Evolutionary conservation across 441 rosid species (phyloP).

Genomic region (Cnidoscolus chayamansa): DNA sequence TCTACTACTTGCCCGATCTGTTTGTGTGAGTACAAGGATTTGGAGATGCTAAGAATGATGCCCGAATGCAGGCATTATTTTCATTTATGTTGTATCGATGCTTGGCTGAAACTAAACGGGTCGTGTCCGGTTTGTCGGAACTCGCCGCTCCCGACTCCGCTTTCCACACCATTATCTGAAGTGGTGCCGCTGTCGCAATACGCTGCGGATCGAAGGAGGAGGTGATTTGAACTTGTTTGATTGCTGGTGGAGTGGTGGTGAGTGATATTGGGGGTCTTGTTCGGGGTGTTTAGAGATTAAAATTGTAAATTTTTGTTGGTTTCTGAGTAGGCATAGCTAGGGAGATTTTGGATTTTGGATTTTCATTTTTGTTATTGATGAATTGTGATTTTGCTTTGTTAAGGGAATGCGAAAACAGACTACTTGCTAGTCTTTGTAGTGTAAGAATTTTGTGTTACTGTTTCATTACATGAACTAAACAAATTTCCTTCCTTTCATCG

Average conservation of each 20-base stretch:
- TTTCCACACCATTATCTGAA: conserved; percentile 88
- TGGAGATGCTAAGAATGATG: conserved; percentile 97
- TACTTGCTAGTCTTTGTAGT: conserved; percentile 8
- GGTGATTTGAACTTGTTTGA: conserved; percentile 29
- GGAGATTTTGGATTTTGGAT: conserved; percentile 12
- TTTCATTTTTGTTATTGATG: not conserved
- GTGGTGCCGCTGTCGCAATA: conserved; percentile 87
- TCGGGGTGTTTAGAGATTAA: not conserved
- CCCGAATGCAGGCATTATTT: conserved; percentile 89
- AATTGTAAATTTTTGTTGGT: conserved; percentile 23
- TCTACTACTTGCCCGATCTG: conserved; percentile 75
- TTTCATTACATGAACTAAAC: conserved; percentile 10
- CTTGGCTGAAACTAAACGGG: conserved; percentile 92
- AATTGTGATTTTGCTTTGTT: conserved; percentile 18
- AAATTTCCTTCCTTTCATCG: not conserved
- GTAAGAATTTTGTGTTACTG: not conserved
- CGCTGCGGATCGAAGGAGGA: conserved; percentile 70
- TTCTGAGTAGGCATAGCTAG: not conserved
- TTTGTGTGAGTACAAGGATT: conserved; percentile 75
- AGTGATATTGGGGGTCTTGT: not conserved
- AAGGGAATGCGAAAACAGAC: not conserved
- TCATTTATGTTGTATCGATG: conserved; percentile 71
- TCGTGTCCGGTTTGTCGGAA: conserved; percentile 97
- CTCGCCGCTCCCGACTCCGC: conserved; percentile 91
- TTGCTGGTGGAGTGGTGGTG: conserved; percentile 9